These are phyloP conservation scores for Lactifluus echinatus DNA, from an alignment of 768 basidiomycete species.

Conservation along the genomic window DNA sequence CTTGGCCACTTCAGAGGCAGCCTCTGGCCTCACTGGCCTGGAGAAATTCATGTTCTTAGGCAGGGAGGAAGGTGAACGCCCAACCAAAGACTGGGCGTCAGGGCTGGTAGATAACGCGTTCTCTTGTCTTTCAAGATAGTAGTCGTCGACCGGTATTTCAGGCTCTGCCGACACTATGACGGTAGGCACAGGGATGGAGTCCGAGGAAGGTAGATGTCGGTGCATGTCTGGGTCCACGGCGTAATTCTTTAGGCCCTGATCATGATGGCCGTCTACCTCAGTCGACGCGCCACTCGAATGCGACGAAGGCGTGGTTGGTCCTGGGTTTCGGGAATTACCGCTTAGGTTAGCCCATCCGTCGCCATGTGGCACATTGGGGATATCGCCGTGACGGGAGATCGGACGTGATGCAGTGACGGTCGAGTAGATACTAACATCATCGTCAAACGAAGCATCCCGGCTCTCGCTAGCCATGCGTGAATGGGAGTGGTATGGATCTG, in stretches of 20 bases:
- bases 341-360: not conserved
- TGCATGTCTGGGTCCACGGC: slow-evolving; percentile 21
- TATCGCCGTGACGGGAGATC: slow-evolving; percentile 27
- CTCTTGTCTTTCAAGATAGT: not conserved
- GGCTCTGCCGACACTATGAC: slow-evolving; percentile 43
- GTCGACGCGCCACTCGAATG: not conserved
- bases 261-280: not conserved
- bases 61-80: slow-evolving; percentile 37
- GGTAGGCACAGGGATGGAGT: slow-evolving; percentile 33
- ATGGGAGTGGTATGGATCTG: slow-evolving; percentile 6
- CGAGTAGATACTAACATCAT: slow-evolving; percentile 37
- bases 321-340: not conserved
- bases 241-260: not conserved
- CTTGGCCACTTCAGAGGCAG: slow-evolving; percentile 34
- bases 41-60: slow-evolving; percentile 54
- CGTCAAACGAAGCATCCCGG: slow-evolving; percentile 23
- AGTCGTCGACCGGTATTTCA: slow-evolving; percentile 2
- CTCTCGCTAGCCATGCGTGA: slow-evolving; percentile 14
- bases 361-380: not conserved
- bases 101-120: slow-evolving; percentile 22
- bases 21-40: slow-evolving; percentile 44
- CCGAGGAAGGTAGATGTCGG: slow-evolving; percentile 1
- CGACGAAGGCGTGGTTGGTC: not conserved
- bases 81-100: slow-evolving; percentile 15
- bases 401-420: slow-evolving; percentile 28